These are phyloP conservation scores for Alternaria arborescens DNA, from an alignment of 2,329 filamentous ascomycete species.

Conservation along the genomic window DNA sequence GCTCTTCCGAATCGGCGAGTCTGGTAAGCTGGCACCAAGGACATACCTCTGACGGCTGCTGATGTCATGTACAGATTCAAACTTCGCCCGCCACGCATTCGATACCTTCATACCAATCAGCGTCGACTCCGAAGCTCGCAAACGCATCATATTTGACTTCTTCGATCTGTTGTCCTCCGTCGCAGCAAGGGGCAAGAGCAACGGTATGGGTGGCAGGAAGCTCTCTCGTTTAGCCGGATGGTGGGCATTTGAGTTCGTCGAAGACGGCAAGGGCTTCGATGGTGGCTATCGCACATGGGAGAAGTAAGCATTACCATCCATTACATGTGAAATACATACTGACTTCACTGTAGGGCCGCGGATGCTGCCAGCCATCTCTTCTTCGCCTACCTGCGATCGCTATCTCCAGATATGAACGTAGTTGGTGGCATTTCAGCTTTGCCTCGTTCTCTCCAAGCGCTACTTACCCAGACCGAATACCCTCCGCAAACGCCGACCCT, in stretches of 20 bases:
- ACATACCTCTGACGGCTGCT: conserved; percentile 22
- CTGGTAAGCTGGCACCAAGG: conserved; percentile 65
- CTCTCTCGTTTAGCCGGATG: conserved; percentile 94
- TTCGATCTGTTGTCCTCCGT: conserved; percentile 92
- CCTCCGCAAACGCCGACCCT: conserved; percentile 81
- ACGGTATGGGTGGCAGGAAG: conserved; percentile 92
- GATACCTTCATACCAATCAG: conserved; percentile 95
- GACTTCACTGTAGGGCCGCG: conserved; percentile 71
- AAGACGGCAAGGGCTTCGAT: conserved; percentile 90
- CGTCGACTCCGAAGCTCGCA: conserved; percentile 84
- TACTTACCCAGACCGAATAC: conserved; percentile 93
- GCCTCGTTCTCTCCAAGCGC: conserved; percentile 87
- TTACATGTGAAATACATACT: conserved; percentile 27
- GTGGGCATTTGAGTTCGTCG: conserved; percentile 96
- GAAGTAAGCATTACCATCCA: conserved; percentile 61
- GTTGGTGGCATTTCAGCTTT: conserved; percentile 83
- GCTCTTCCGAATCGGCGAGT: conserved; percentile 91
- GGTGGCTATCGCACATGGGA: conserved; percentile 91
- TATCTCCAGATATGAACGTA: conserved; percentile 78
- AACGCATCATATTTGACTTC: conserved; percentile 92
- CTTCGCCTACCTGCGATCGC: conserved; percentile 92
- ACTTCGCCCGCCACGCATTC: conserved; percentile 90
- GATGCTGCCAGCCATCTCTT: conserved; percentile 97
- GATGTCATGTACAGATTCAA: conserved; percentile 72
- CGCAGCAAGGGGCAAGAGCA: conserved; percentile 90